Evolutionary conservation across 306 rosid species (phyloP), one percentile per base, ranked within the genome.

Genomic region (Trifolium pratense): DNA sequence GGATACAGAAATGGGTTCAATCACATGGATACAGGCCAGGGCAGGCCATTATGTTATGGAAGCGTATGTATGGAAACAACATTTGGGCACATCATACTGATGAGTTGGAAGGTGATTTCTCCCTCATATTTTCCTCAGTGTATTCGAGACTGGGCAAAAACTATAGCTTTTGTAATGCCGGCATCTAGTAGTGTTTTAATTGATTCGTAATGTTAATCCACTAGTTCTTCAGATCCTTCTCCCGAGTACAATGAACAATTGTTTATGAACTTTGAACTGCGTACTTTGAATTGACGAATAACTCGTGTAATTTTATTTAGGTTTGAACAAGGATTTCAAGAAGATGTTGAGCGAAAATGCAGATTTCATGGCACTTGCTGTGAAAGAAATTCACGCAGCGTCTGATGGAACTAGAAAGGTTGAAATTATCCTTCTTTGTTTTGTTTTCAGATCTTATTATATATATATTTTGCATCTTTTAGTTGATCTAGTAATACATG

Each of bases 11-110:
- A 82, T 93, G 98, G 98, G 97, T 91, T 83, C 90, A 85, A 70
- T 86, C 88, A 42, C 89, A 69, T 71, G 98, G 97, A 56, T 93
- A 80, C 75, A 84, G 96, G 53, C 92, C 96, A 46, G 98, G 96
- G 12, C 98, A 93, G 78, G 97, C 96, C 67, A 78, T 93, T 79
- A 91, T 93, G 96, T 83, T 93, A 43, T 93, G 98, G 98, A 93
- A 87, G 79, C 96, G 96, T 52, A 78, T 91, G 17, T 93, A 93
- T 79, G 97, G 98, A 71, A 84, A 89, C 66, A 59, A 75, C 77
- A 84, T 89, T 63, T 93, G 96, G 98, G 98, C 91, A 2, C 84
- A 86, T 74, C 70, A 84, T 13, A 18, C 59, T 63, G 92, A 93
- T 79, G 97, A 91, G 71, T 82, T 93, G 80, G 86, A 91, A 89